Evolutionary conservation across 2,329 filamentous ascomycete genomes (phyloP).

Genomic region (Alternaria conjuncta): DNA sequence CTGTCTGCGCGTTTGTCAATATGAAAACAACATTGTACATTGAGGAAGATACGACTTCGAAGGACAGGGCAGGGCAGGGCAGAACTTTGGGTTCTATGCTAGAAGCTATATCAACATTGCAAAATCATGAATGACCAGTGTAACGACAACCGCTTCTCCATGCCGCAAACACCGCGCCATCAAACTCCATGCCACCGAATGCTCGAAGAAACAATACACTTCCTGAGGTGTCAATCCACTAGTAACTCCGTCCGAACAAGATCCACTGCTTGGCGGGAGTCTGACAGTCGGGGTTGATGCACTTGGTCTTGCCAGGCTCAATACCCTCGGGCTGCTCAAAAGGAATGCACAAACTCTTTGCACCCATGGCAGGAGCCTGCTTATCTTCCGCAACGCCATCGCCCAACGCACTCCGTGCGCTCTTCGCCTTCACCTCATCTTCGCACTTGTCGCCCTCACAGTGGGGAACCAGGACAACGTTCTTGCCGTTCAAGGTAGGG

Average conservation of each 20-base stretch:
- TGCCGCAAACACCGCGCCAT: conserved; percentile 16
- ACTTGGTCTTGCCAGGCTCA: conserved; percentile 83
- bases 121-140: conserved; percentile 7
- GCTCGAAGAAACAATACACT: conserved; percentile 16
- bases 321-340: conserved; percentile 87
- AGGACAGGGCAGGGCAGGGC: neutral
- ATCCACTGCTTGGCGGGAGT: conserved; percentile 82
- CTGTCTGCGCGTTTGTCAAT: neutral
- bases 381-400: conserved; percentile 76
- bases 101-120: conserved; percentile 7
- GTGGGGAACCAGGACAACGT: conserved; percentile 89
- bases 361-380: conserved; percentile 75
- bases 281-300: conserved; percentile 85
- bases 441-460: conserved; percentile 86
- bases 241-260: conserved; percentile 76
- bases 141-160: conserved; percentile 12
- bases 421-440: conserved; percentile 93
- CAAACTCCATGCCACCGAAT: conserved; percentile 33
- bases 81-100: conserved; percentile 5
- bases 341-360: conserved; percentile 78
- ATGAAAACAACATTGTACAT: neutral
- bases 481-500: conserved; percentile 88
- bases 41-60: neutral
- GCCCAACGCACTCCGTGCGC: conserved; percentile 73
- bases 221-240: conserved; percentile 6